Evolutionary conservation across 495 filamentous ascomycete species (phyloP), one percentile per base, ranked within the genome.

Genomic region (Zalerion maritima): DNA sequence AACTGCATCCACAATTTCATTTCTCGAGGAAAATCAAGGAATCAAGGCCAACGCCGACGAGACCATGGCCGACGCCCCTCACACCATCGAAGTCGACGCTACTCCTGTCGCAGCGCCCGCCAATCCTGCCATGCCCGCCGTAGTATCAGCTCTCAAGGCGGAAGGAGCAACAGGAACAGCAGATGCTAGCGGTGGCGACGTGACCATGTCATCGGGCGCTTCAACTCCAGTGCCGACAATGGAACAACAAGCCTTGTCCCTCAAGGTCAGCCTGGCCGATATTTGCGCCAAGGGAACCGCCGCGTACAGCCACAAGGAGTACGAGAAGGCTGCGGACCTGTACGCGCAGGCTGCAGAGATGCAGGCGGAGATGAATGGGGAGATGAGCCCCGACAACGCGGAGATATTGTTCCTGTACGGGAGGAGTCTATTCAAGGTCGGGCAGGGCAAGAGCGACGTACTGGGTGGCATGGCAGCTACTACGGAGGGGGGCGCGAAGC

Each of bases 391-490:
- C 4, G 73, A 79, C 18, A 96, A 99, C 40, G 87, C 86, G 10
- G 85, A 93, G 43, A 62, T 99, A 17, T 71, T 96, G 10, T 99
- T 84, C 50, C 68, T 78, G 30, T 99, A 99, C 55, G 89, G 91
- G 11, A 80, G 86, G 44, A 77, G 80, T 22, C 64, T 96, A 10
- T 94, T 89, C 63, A 80, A 87, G 45, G 79, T 94, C 33, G 89
- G 85, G 12, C 77, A 94, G 40, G 78, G 70, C 52, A 94, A 89
- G 47, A 93, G 82, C 45, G 87, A 94, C 50, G 87, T 97, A 16
- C 64, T 97, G 18, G 89, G 89, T 36, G 76, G 74, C 6, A 81
- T 78, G 45, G 75, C 86, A 1, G 69, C 76, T 5, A n/a, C n/a
- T n/a, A n/a, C n/a, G n/a, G n/a, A n/a, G n/a, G 60, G 62, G 2